Base-by-base conservation (phyloP, 2,329 filamentous ascomycete species). In the Hypoxylon sp. region DNA sequence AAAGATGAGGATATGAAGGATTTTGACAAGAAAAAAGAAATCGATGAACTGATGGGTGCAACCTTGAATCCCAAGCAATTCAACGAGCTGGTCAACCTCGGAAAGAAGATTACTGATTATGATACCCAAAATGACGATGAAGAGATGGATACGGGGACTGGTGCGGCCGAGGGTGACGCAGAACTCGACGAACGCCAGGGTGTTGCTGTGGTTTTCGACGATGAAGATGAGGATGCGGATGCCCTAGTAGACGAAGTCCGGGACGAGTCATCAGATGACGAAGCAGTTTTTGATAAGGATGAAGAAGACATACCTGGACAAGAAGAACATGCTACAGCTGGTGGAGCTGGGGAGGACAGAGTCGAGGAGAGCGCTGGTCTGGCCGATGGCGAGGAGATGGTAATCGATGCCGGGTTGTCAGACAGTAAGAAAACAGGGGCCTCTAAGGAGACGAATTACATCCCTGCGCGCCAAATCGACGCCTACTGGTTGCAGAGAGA, bases 91-190 rank as follows among this genome's bases (percentile, higher is more conserved):
- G 87, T 97, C 46, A 99, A 97, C 68, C 77, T 99, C 31, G 91
- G 92, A 59, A 99, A 99, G 78, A 99, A 99, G 75, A 96, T 99
- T 58, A 99, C 94, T 38, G 94, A 99, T 71, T 99, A 97, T 72
- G 90, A 97, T 72, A 90, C 90, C 27, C 91, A 97, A 69, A 93
- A 97, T 60, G 94, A 97, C 21, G 92, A 97, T 57, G 93, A 96
- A 60, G 87, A 91, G 50, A 89, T 91, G 78, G 88, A 83, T 20
- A 86, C 87, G 64, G 87, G 83, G 50, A 80, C 84, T 19, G 81
- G 78, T 15, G 83, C 78, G 12, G 89, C 82, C 47, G 78, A 76
- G 3, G 84, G 84, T 55, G 81, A 87, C 34, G 88, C 83, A 20
- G 92, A 97, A 69, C 83, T 97, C 38, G 94, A 97, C 66, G 92